A percentile compares a stretch with the other conserved stretches of the same genome.
Evolutionary conservation across 2,329 filamentous ascomycete species (phyloP).

Genomic region (Huntiella bhutanensis): DNA sequence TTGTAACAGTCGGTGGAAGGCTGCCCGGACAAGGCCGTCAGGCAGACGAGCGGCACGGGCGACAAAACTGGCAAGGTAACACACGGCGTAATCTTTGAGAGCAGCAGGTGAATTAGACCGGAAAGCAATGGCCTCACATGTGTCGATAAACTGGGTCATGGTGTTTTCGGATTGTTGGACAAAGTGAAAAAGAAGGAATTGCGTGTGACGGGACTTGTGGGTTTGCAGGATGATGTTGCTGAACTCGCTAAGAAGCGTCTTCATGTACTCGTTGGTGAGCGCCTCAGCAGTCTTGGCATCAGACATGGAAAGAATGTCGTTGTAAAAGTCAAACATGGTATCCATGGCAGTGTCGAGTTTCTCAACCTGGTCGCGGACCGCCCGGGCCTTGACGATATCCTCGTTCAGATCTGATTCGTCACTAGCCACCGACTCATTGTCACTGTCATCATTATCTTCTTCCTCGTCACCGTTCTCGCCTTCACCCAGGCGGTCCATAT

Average conservation of each 20-base stretch:
- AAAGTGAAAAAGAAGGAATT: conserved; percentile 93
- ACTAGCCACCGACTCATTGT: conserved; percentile 51
- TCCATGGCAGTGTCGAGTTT: conserved; percentile 88
- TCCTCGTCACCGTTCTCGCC: conserved; percentile 48
- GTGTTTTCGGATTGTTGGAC: conserved; percentile 63
- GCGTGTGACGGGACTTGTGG: conserved; percentile 78
- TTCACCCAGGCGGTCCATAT: conserved; percentile 39
- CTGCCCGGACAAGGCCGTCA: conserved; percentile 55
- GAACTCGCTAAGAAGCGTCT: conserved; percentile 70
- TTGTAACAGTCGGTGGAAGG: conserved; percentile 60
- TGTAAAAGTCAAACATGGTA: conserved; percentile 68
- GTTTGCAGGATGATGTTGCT: conserved; percentile 74
- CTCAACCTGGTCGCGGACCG: conserved; percentile 61
- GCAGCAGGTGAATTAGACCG: conserved; percentile 50
- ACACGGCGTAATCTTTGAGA: conserved; percentile 65
- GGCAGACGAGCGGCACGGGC: conserved; percentile 73
- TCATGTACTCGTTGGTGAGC: conserved; percentile 33
- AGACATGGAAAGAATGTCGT: conserved; percentile 48
- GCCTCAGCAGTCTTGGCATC: conserved; percentile 41
- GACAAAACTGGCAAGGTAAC: conserved; percentile 88
- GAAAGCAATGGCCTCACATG: conserved; percentile 18
- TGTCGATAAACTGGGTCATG: conserved; percentile 46
- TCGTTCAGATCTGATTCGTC: conserved; percentile 49
- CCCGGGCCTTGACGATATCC: conserved; percentile 38
- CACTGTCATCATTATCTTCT: conserved; percentile 41